Evolutionary conservation across 2,329 filamentous ascomycete genomes (phyloP).

Genomic region (Hirsutella rhossiliensis): DNA sequence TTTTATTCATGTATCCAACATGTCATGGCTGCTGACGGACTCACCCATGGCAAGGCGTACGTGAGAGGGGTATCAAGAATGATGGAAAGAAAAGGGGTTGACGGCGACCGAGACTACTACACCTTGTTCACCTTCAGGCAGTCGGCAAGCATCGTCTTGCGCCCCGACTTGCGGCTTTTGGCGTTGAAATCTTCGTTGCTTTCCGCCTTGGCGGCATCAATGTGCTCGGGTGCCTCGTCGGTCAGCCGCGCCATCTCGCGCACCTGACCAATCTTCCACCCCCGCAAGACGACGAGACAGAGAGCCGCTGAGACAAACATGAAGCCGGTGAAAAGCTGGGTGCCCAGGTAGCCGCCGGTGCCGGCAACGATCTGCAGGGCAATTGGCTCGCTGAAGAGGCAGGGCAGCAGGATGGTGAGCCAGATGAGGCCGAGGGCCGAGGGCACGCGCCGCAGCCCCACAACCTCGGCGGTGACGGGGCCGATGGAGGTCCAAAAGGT

Average conservation of each 20-base stretch:
- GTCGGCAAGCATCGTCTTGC: constrained; percentile 19
- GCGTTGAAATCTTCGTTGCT: constrained; percentile 16
- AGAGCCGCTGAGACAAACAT: constrained; percentile 42
- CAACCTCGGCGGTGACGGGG: constrained; percentile 61
- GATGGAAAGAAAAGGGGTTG: background rate
- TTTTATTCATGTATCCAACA: no score
- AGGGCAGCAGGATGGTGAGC: constrained; percentile 58
- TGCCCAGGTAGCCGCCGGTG: constrained; percentile 35
- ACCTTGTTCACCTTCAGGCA: constrained; percentile 17
- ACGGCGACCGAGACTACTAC: constrained; percentile 3
- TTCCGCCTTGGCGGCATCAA: constrained; percentile 17
- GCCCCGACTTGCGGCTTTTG: constrained; percentile 15
- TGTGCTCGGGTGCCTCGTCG: constrained; percentile 15
- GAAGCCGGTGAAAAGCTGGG: constrained; percentile 47
- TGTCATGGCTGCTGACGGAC: background rate
- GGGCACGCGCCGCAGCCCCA: constrained; percentile 57
- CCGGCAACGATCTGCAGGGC: constrained; percentile 39
- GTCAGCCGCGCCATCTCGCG: constrained; percentile 18
- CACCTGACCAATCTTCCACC: constrained; percentile 26
- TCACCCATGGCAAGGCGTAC: background rate
- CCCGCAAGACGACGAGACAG: constrained; percentile 20
- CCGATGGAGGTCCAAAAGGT: constrained; percentile 59
- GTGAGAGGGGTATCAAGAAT: background rate
- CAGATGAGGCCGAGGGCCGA: constrained; percentile 58
- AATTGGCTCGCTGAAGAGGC: constrained; percentile 56